A percentile compares a stretch with the other conserved stretches of the same genome.
phyloP scores from a whole-genome alignment of 2,329 filamentous ascomycete genomes.

The Oidium heveae region DNA sequence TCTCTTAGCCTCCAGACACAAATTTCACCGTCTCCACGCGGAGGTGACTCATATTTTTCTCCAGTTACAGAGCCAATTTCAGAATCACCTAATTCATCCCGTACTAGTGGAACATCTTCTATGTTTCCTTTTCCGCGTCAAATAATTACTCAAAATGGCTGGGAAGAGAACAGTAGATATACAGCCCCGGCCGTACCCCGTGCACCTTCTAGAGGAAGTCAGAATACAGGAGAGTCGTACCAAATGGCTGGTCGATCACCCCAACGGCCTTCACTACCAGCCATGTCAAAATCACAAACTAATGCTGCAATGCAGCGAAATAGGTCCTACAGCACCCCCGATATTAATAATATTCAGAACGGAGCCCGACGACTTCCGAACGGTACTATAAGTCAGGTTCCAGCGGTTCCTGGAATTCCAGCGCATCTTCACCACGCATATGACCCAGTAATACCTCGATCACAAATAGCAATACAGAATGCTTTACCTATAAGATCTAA shows the following conservation, averaged over 20 bases:
- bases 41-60: constrained; percentile 69
- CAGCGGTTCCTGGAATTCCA: constrained; percentile 53
- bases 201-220: constrained; percentile 52
- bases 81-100: constrained; percentile 54
- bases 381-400: constrained; percentile 27
- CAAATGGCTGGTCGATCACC: constrained; percentile 35
- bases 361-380: constrained; percentile 29
- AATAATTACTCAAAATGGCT: constrained; percentile 37
- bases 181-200: constrained; percentile 72
- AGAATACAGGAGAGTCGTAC: constrained; percentile 35
- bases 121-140: constrained; percentile 65
- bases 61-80: constrained; percentile 40
- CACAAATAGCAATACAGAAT: constrained; percentile 56
- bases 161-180: constrained; percentile 56
- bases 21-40: constrained; percentile 13
- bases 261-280: constrained; percentile 58
- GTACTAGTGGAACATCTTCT: constrained; percentile 49
- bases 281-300: constrained; percentile 31
- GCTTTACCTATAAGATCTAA: constrained; percentile 40
- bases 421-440: constrained; percentile 35
- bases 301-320: constrained; percentile 35
- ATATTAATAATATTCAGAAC: constrained; percentile 59
- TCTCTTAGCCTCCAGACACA: constrained; percentile 43
- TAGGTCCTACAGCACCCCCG: constrained; percentile 83
- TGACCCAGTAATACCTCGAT: constrained; percentile 44